A percentile compares a stretch with the other conserved stretches of the same genome.
Evolutionary conservation across 2,329 filamentous ascomycete genomes (phyloP).

Genomic region (Aureobasidium mangrovei): DNA sequence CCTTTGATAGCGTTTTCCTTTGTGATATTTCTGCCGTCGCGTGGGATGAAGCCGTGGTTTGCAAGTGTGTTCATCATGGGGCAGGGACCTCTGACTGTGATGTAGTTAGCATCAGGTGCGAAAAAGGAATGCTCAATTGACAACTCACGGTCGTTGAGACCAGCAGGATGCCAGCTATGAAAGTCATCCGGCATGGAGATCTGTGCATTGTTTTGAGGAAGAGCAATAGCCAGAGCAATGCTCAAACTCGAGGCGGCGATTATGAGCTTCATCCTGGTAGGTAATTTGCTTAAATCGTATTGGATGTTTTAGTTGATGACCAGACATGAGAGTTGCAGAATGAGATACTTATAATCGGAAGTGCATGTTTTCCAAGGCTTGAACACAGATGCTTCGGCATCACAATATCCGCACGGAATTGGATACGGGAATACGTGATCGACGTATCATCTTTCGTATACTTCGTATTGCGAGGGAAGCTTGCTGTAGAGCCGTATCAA

Average conservation of each 20-base stretch:
- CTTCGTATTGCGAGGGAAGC: neutral
- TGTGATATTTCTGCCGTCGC: conserved; percentile 16
- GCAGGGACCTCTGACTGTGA: conserved; percentile 18
- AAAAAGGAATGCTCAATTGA: neutral
- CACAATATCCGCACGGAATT: neutral
- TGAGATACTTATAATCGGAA: neutral
- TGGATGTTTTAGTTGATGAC: neutral
- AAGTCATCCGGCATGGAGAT: neutral
- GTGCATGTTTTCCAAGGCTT: too few species aligned
- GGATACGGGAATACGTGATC: neutral
- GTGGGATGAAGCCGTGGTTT: conserved; percentile 22
- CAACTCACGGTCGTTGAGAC: neutral
- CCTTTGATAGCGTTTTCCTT: neutral
- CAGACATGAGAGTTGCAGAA: neutral
- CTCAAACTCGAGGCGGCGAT: neutral
- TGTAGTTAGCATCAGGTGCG: neutral
- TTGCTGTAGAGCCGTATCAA: neutral
- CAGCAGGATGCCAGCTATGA: neutral
- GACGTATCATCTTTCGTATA: neutral
- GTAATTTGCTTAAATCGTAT: neutral
- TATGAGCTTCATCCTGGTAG: neutral
- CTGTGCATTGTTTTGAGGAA: neutral
- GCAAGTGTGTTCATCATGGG: conserved; percentile 20
- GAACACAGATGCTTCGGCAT: neutral
- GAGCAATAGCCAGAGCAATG: neutral